phyloP scores from a whole-genome alignment of 257 asterid genomes.

The Handroanthus guayacan region DNA sequence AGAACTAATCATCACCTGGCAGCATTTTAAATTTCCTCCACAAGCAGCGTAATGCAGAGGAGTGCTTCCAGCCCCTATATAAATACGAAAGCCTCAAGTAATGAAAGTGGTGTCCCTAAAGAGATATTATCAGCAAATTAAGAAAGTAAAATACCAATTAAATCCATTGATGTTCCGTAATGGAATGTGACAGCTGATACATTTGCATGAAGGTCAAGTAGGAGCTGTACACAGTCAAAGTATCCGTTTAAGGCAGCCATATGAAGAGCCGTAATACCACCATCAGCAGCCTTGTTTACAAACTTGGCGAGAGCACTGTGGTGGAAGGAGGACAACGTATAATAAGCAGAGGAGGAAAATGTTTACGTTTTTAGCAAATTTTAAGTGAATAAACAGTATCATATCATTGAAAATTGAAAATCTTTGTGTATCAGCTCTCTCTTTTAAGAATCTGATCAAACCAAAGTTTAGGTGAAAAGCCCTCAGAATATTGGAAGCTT shows the following conservation, averaged over 20 bases:
- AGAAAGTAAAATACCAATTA: constrained; percentile 64
- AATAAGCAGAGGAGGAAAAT: background rate
- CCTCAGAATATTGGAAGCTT: constrained; percentile 15
- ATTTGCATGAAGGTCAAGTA: constrained; percentile 88
- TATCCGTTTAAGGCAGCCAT: constrained; percentile 98
- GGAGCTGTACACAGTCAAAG: constrained; percentile 94
- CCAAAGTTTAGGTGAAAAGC: background rate
- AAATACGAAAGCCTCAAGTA: constrained; percentile 1
- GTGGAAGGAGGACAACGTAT: constrained; percentile 29
- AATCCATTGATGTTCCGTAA: constrained; percentile 95
- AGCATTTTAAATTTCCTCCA: constrained; percentile 96
- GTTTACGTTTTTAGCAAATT: background rate
- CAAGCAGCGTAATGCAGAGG: constrained; percentile 99
- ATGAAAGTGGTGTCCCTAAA: constrained; percentile 23
- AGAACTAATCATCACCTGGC: constrained; percentile 69
- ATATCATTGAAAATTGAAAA: background rate
- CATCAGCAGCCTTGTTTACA: constrained; percentile 96
- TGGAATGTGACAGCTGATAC: constrained; percentile 86
- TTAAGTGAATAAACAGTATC: background rate
- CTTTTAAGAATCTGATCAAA: background rate
- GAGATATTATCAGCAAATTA: constrained; percentile 23
- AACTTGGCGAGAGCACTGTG: constrained; percentile 81
- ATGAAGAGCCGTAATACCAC: constrained; percentile 98
- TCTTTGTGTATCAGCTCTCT: background rate
- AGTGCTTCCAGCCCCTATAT: constrained; percentile 95